A percentile compares a stretch with the other conserved stretches of the same genome.
These are phyloP conservation scores for Coemansia sp. DNA, from an alignment of 192 early-diverging fungal species.

Conservation along the genomic window DNA sequence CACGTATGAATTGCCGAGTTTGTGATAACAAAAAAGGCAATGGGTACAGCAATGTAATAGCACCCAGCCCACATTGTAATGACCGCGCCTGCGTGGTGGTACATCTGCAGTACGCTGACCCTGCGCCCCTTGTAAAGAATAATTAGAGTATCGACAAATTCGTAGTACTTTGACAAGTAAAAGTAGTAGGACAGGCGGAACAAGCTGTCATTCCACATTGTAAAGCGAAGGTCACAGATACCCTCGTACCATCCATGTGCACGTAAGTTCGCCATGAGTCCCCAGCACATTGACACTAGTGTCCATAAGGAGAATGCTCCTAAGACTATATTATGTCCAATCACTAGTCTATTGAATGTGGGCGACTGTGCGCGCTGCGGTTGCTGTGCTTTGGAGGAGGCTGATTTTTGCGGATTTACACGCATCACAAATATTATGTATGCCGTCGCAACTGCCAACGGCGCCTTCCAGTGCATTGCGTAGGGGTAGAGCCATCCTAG, in stretches of 20 bases:
- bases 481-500: constrained; percentile 71
- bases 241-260: constrained; percentile 58
- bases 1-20: constrained; percentile 88
- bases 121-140: constrained; percentile 73
- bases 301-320: constrained; percentile 74
- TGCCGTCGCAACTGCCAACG: constrained; percentile 58
- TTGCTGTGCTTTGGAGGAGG: constrained; percentile 6
- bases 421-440: constrained; percentile 55
- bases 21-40: constrained; percentile 76
- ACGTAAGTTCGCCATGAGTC: constrained; percentile 57
- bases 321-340: constrained; percentile 73
- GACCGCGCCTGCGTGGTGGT: constrained; percentile 88
- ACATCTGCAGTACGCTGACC: constrained; percentile 79
- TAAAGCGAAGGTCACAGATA: constrained; percentile 65
- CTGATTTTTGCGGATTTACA: constrained; percentile 37
- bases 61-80: constrained; percentile 86
- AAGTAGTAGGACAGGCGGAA: constrained; percentile 81
- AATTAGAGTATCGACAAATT: constrained; percentile 85
- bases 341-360: constrained; percentile 72
- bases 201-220: constrained; percentile 68
- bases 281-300: constrained; percentile 61
- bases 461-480: constrained; percentile 72
- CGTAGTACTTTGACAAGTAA: constrained; percentile 89
- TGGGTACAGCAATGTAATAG: constrained; percentile 70
- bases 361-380: constrained; percentile 30